These are phyloP conservation scores for Sugiyamaella marilandica DNA, from an alignment of 805 yeast genomes.

Conservation along the genomic window DNA sequence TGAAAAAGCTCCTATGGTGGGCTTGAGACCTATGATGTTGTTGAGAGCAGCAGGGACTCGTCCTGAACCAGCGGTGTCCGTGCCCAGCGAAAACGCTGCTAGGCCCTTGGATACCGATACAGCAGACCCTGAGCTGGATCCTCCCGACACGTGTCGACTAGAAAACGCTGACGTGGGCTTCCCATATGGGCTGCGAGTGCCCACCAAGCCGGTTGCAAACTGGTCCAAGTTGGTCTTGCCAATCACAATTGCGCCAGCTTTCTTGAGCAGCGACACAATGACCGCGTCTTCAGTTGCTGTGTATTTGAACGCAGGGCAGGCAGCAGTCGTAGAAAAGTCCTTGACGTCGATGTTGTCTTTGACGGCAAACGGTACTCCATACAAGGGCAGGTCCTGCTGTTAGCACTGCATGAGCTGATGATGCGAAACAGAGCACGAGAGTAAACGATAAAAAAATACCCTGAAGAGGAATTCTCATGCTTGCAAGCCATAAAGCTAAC, in stretches of 20 bases:
- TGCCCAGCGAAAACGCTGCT: constrained; percentile 86
- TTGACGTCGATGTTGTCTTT: constrained; percentile 91
- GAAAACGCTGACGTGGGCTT: constrained; percentile 76
- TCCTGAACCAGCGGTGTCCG: constrained; percentile 98
- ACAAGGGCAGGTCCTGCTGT: constrained; percentile 48
- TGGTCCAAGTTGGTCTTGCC: constrained; percentile 97
- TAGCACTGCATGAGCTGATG: neutral
- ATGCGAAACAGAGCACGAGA: too few relatives aligned
- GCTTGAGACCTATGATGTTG: constrained; percentile 88
- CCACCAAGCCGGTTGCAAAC: constrained; percentile 96
- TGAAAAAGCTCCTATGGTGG: constrained; percentile 83
- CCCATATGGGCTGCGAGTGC: constrained; percentile 93
- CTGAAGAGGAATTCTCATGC: too few relatives aligned
- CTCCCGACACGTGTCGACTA: constrained; percentile 83
- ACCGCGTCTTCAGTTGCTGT: constrained; percentile 68
- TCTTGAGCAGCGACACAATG: constrained; percentile 62
- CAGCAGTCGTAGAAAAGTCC: constrained; percentile 85
- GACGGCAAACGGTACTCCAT: constrained; percentile 92
- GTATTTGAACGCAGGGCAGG: constrained; percentile 82
- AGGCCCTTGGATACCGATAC: constrained; percentile 86
- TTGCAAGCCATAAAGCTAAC: too few relatives aligned
- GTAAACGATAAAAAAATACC: too few relatives aligned
- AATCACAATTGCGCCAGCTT: constrained; percentile 83
- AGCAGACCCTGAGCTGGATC: constrained; percentile 94
- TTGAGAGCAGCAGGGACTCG: constrained; percentile 95